Base-by-base conservation (phyloP, 2,329 filamentous ascomycete species). In the Phaeosphaeria sp. region DNA sequence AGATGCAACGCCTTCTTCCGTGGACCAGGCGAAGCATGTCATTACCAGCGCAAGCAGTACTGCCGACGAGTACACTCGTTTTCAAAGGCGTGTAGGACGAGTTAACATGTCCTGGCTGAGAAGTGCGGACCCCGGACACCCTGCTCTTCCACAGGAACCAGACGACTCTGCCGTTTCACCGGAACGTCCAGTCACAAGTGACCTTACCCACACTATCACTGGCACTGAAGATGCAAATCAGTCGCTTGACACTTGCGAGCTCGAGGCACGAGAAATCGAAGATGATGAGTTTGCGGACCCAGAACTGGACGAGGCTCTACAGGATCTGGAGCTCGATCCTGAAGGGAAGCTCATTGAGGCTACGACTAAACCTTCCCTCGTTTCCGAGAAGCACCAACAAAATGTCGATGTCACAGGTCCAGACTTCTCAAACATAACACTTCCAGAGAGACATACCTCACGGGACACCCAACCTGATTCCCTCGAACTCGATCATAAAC, bases 231-330 rank as follows among this genome's bases (percentile, higher is more conserved):
- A 18, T 21, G 13, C 36, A 0, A 21, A 20, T 3, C 22, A 42
- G 3, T 15, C n/a, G 0, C 22, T 15, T 46, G 2, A 21, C 17
- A 18, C 30, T 17, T 5, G 2, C 15, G 27, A 2, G 7, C n/a
- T 18, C 2, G 42, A 33, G 20, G n/a, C 30, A 30, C 9, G 17
- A 9, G 21, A n/a, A 33, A 25, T 13, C 1, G 48, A 59, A 43
- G 59, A 61, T 17, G 61, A 68, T 48, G 64, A 67, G 22, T 73
- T 63, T n/a, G 55, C 64, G n/a, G 70, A 74, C 49, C 56, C 60
- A 6, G 69, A 73, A 42, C 66, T 74, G n/a, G 52, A 55, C 17
- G 39, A 43, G 45, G 52, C 36, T 20, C 20, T 47, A 15, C 43
- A 53, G 18, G 17, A 40, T 9, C 27, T 53, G 6, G 43, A 53